Evolutionary conservation across 139 green algal species (phyloP).

Genomic region (Coelastrella sp.): DNA sequence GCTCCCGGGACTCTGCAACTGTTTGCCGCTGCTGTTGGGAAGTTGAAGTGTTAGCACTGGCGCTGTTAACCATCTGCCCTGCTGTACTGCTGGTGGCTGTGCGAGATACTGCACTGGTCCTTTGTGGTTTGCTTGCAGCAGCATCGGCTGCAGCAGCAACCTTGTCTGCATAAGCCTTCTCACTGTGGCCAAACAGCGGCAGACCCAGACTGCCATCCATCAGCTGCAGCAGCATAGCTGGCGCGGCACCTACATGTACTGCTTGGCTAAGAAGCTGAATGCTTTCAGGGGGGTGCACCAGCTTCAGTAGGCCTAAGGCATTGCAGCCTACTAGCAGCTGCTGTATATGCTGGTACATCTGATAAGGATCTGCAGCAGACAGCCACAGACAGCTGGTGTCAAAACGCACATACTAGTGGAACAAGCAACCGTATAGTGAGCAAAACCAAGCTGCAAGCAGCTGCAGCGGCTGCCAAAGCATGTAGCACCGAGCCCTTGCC

Average conservation of each 20-base stretch:
- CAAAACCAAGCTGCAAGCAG: too few relatives aligned
- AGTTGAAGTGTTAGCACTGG: not conserved
- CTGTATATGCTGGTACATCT: constrained; percentile 5
- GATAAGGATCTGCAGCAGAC: not conserved
- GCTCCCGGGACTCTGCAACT: not conserved
- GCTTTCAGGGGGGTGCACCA: not conserved
- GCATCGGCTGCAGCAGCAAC: not conserved
- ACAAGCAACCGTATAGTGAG: too few relatives aligned
- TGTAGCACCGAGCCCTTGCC: not conserved
- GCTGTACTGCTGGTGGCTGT: not conserved
- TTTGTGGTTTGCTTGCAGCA: not conserved
- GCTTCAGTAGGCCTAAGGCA: not conserved
- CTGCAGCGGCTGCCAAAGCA: not conserved
- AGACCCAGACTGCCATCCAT: constrained; percentile 37
- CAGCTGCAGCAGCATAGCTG: constrained; percentile 24
- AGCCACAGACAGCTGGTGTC: too few relatives aligned
- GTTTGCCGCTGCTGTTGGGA: not conserved
- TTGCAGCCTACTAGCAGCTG: constrained; percentile 13
- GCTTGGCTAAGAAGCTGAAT: constrained; percentile 24
- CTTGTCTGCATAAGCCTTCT: not conserved
- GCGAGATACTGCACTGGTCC: not conserved
- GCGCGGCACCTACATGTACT: constrained; percentile 22
- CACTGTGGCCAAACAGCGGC: not conserved
- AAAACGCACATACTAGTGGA: too few relatives aligned
- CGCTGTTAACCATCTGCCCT: not conserved